Conservation (phyloP, 139 green algal genomes). For the Chlamydomonas schloesseri region DNA sequence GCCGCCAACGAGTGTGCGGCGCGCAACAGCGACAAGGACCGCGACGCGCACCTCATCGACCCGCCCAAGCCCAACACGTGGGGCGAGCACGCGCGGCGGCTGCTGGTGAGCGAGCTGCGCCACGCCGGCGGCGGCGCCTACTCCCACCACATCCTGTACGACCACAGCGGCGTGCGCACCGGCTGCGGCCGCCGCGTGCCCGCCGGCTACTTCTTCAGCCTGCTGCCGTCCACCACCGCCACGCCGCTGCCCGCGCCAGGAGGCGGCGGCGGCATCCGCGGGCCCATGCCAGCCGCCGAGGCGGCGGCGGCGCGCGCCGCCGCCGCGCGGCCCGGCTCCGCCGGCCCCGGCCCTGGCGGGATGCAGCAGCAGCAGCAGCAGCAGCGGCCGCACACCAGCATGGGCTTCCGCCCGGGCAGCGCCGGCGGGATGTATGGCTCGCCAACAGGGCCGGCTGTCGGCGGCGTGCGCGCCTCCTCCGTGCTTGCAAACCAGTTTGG, state of each 20-base stretch:
- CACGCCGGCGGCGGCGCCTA: conserved; percentile 12
- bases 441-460: no score
- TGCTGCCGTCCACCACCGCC: not conserved
- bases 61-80: conserved; percentile 20
- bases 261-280: not conserved
- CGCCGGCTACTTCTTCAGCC: conserved; percentile 33
- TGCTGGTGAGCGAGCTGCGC: conserved; percentile 10
- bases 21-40: conserved; percentile 43
- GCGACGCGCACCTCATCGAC: conserved; percentile 22
- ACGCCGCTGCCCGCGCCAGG: no score
- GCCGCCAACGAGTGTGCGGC: conserved; percentile 28
- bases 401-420: no score
- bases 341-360: no score
- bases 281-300: not conserved
- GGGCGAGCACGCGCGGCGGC: conserved; percentile 35
- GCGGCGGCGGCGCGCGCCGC: no score
- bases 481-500: no score
- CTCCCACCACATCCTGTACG: conserved; percentile 28
- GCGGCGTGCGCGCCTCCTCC: no score
- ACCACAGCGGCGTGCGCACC: conserved; percentile 16
- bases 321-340: not conserved
- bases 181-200: conserved; percentile 25
- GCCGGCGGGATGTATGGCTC: no score
- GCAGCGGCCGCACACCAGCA: no score
- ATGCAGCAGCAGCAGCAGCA: no score